Base-by-base conservation (phyloP, 805 yeast species). In the Cyberlindnera sargentensis region DNA sequence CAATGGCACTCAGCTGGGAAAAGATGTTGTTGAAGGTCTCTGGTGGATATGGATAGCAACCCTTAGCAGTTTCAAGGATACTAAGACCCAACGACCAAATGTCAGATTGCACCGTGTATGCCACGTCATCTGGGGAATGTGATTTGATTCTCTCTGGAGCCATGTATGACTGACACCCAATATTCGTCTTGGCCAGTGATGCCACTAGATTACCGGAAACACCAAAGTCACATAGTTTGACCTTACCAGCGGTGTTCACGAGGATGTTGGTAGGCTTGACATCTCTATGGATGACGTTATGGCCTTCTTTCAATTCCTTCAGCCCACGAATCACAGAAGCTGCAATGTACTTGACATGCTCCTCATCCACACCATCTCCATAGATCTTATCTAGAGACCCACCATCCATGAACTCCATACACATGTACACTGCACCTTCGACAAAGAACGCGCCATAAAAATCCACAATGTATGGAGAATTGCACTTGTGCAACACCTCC, bases 151-250 rank as follows among this genome's bases (percentile, higher is more conserved):
- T 76, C 61, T 91, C 99, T 1, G 99, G 99, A 1, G 98, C 98
- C 98, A 93, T 93, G 64, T 91, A 91, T 1, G 95, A 84, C 65
- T 93, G 99, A 65, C 99, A 91, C 4, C 99, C 99, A 51, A 91
- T 88, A 55, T 93, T 91, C 0, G 99, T 91, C 56, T 88, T 81
- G 11, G 98, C 98, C 55, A 91, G 71, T 0, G 96, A 87, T 2
- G 97, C 96, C 24, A 93, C 98, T 48, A 91, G 68, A 58, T 91
- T 91, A 20, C 98, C 98, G 42, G 89, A 78, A 24, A 91, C 99
- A 42, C 99, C 99, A 64, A 91, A 91, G 66, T 91, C 99, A 68
- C 96, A 88, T 28, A 91, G 69, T 62, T 91, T 91, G 32, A 91
- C 84, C 47, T 83, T 81, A n/a, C 99, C 99, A 34, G 63, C 62